These are phyloP conservation scores for Yamadazyma blattariae DNA, from an alignment of 1,139 yeast genomes.

Conservation along the genomic window DNA sequence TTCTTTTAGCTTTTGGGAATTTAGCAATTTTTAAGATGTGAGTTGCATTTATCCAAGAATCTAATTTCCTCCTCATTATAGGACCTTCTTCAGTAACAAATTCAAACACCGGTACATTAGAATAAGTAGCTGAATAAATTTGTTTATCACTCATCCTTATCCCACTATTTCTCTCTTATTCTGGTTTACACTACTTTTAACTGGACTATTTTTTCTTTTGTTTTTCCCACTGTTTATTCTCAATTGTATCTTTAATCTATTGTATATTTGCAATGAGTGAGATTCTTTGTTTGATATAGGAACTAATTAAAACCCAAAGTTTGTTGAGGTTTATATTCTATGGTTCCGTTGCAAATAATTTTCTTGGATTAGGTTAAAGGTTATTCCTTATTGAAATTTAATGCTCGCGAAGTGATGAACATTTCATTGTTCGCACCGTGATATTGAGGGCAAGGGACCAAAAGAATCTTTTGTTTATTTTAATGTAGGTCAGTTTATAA, in stretches of 20 bases:
- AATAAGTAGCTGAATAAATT: slow-evolving; percentile 76
- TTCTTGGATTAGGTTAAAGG: no score
- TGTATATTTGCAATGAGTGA: no score
- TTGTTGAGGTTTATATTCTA: no score
- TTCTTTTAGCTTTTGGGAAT: slow-evolving; percentile 80
- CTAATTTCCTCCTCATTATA: slow-evolving; percentile 77
- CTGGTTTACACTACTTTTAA: no score
- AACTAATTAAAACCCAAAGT: no score
- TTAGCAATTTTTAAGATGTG: slow-evolving; percentile 87
- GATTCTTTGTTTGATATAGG: no score
- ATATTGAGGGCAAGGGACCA: not conserved
- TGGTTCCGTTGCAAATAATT: no score
- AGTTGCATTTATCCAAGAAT: slow-evolving; percentile 88
- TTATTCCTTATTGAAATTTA: not conserved
- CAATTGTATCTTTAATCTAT: no score
- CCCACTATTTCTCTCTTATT: no score
- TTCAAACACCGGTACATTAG: slow-evolving; percentile 77
- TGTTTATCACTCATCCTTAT: slow-evolving; percentile 36
- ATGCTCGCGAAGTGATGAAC: slow-evolving; percentile 1
- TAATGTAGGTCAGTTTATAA: no score
- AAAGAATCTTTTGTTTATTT: not conserved
- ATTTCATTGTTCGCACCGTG: not conserved
- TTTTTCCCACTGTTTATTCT: no score
- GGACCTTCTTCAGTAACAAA: slow-evolving; percentile 68
- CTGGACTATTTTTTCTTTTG: no score